Percentiles rank a stretch among this genome's conserved stretches.
These are phyloP conservation scores for Coniosporium apollinis DNA, from an alignment of 495 filamentous ascomycete genomes.

Conservation along the genomic window DNA sequence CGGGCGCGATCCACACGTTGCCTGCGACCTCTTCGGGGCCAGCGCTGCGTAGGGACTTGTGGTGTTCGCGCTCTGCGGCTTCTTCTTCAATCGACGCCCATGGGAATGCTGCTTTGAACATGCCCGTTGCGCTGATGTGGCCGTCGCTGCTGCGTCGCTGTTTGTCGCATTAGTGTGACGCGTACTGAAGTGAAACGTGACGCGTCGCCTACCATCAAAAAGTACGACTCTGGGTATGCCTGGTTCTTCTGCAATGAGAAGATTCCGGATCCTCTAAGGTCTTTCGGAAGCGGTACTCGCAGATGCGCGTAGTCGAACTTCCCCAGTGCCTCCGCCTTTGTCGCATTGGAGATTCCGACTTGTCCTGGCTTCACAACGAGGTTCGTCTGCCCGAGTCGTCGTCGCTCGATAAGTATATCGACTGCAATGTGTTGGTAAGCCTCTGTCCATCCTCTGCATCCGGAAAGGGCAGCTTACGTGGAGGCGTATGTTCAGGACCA, in stretches of 20 bases:
- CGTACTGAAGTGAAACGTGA: no score
- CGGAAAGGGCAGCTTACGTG: slow-evolving; percentile 30
- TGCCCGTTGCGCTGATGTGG: slow-evolving; percentile 87
- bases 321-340: slow-evolving; percentile 53
- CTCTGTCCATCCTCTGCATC: slow-evolving; percentile 12
- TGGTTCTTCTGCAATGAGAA: slow-evolving; percentile 46
- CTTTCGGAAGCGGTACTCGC: slow-evolving; percentile 74
- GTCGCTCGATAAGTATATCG: slow-evolving; percentile 63
- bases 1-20: slow-evolving; percentile 87
- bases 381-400: slow-evolving; percentile 82
- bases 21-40: slow-evolving; percentile 86
- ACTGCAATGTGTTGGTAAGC: slow-evolving; percentile 33
- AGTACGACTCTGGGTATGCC: slow-evolving; percentile 69
- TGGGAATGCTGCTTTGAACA: slow-evolving; percentile 98
- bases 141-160: slow-evolving; percentile 85
- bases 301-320: slow-evolving; percentile 93
- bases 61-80: slow-evolving; percentile 65
- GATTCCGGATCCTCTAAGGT: slow-evolving; percentile 73
- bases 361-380: slow-evolving; percentile 61
- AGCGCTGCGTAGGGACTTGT: slow-evolving; percentile 60
- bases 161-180: slow-evolving; percentile 3
- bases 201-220: slow-evolving; percentile 85
- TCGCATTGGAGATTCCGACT: slow-evolving; percentile 45
- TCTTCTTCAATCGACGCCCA: slow-evolving; percentile 79
- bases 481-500: slow-evolving; percentile 49